Percentiles rank a stretch among this genome's conserved stretches.
These are phyloP conservation scores for Dendrobium officinale DNA, from an alignment of 106 monocot genomes.

Conservation along the genomic window DNA sequence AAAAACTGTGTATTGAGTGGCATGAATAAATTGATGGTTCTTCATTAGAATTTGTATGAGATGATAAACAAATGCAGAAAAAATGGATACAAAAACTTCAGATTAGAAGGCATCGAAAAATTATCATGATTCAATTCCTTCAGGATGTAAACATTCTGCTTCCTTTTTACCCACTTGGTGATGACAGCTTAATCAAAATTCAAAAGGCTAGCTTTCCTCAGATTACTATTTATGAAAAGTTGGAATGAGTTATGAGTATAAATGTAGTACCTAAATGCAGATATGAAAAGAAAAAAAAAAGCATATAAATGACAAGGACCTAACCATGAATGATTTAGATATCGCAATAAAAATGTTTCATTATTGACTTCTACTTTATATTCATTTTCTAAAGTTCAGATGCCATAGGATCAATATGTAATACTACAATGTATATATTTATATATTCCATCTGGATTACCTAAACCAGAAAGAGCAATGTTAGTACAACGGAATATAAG, in stretches of 20 bases:
- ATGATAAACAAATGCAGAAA: not conserved
- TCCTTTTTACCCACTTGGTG: too few relatives aligned
- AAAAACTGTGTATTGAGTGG: not conserved
- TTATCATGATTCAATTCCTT: too few relatives aligned
- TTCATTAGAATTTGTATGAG: not conserved
- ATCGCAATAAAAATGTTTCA: not conserved
- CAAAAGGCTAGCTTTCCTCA: too few relatives aligned
- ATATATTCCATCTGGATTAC: too few relatives aligned
- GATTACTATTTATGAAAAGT: too few relatives aligned
- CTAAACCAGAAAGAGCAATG: too few relatives aligned
- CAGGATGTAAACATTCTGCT: too few relatives aligned
- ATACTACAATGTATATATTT: not conserved
- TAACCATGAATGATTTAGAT: not conserved
- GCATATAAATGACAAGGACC: not conserved
- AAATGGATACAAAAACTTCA: too few relatives aligned
- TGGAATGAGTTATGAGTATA: too few relatives aligned
- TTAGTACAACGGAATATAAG: not conserved
- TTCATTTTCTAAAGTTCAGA: not conserved
- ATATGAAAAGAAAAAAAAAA: not conserved
- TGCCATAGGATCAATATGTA: not conserved
- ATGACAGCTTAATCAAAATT: too few relatives aligned
- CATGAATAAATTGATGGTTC: not conserved
- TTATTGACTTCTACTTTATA: not conserved
- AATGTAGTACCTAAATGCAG: not conserved
- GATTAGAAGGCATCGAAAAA: too few relatives aligned